These are phyloP conservation scores for Sporisorium exsertum DNA, from an alignment of 1,284 basidiomycete species.

Conservation along the genomic window DNA sequence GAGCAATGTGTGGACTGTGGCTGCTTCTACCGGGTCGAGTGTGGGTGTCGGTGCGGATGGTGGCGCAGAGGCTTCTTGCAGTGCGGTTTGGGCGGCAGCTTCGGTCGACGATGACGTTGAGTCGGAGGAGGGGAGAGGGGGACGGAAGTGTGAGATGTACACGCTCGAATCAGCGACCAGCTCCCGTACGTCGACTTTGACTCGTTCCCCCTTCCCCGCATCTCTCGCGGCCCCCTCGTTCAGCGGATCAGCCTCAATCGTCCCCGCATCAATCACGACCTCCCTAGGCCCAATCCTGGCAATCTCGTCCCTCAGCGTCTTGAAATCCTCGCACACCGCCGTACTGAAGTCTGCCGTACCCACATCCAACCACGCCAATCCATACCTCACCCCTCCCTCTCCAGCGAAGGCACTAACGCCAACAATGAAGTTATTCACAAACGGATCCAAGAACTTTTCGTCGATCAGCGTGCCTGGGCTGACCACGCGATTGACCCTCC, in stretches of 20 bases:
- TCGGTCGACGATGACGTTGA: neutral
- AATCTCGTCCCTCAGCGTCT: slow-evolving; percentile 61
- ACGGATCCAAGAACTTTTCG: slow-evolving; percentile 66
- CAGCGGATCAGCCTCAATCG: slow-evolving; percentile 7
- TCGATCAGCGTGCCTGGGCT: slow-evolving; percentile 66
- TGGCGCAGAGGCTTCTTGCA: neutral
- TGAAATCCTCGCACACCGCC: slow-evolving; percentile 46
- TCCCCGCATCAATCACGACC: slow-evolving; percentile 49
- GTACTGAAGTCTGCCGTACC: slow-evolving; percentile 66
- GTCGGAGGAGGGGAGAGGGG: neutral
- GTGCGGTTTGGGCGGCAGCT: too few relatives aligned
- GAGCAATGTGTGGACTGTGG: slow-evolving; percentile 53
- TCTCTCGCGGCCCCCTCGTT: neutral
- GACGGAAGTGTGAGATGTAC: slow-evolving; percentile 36
- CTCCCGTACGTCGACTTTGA: slow-evolving; percentile 27
- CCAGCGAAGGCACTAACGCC: slow-evolving; percentile 23
- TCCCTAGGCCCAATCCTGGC: slow-evolving; percentile 61
- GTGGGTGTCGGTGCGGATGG: neutral
- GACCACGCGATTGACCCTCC: slow-evolving; percentile 64
- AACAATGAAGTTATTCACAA: slow-evolving; percentile 64
- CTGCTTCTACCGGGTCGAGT: slow-evolving; percentile 34
- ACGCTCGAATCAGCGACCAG: slow-evolving; percentile 31
- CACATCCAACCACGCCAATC: slow-evolving; percentile 67
- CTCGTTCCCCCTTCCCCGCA: neutral
- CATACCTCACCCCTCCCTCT: slow-evolving; percentile 23